Percentiles rank a stretch among this genome's conserved stretches.
Conservation (phyloP, 257 asterid species). For the Petunia axillaris region DNA sequence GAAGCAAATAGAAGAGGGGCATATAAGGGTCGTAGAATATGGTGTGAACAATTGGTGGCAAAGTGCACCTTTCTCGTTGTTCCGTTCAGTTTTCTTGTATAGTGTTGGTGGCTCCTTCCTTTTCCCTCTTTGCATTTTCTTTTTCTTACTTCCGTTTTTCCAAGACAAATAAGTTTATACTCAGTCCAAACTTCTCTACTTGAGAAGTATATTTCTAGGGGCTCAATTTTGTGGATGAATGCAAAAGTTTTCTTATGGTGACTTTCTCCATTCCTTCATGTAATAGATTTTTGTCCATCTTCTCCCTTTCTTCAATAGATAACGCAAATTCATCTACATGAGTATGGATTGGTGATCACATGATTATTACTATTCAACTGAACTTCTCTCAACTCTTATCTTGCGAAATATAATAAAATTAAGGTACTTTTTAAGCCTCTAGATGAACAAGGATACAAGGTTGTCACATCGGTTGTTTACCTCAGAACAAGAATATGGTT, state of each 20-base stretch:
- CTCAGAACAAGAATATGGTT: too few relatives aligned
- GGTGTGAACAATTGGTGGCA: background rate
- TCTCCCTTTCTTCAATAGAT: background rate
- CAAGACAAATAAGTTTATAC: background rate
- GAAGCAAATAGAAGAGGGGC: background rate
- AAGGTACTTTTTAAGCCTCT: too few relatives aligned
- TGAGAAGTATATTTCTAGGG: background rate
- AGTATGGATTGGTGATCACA: too few relatives aligned
- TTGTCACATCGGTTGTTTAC: too few relatives aligned
- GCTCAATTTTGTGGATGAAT: conserved; percentile 17
- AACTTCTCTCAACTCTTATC: too few relatives aligned
- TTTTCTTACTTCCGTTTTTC: background rate
- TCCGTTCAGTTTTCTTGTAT: background rate
- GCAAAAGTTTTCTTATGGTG: background rate
- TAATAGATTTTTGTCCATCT: background rate
- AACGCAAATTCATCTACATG: too few relatives aligned
- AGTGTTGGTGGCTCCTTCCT: conserved; percentile 29
- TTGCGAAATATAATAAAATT: too few relatives aligned
- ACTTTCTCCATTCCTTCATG: background rate
- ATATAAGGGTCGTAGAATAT: background rate
- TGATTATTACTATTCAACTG: too few relatives aligned
- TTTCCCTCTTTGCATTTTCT: conserved; percentile 28
- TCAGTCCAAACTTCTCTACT: background rate
- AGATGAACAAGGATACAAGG: too few relatives aligned
- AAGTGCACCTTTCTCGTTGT: background rate